Evolutionary conservation across 2,329 filamentous ascomycete genomes (phyloP), one percentile per base, ranked within the genome.

Genomic region (Arachnomyces sp.): DNA sequence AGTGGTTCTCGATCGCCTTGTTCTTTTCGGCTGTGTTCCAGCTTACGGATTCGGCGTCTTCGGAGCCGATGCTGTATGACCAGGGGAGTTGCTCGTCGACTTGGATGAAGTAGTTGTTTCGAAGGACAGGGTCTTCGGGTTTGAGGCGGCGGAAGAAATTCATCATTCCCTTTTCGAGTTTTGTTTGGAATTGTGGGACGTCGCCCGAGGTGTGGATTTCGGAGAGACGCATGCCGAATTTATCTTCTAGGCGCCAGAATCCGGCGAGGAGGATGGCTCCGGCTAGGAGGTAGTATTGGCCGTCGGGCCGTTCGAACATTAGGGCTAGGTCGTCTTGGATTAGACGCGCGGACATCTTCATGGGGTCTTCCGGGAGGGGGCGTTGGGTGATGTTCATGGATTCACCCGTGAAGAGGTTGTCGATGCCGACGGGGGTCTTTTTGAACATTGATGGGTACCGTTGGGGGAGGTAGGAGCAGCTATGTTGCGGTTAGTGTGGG

Each of bases 71-170:
- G 52, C 78, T 85, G 53, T 71, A 66, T 44, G 80, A 85, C 86
- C 86, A 93, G 1, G 82, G 69, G 1, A 94, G 68, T 4, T 73
- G 63, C 42, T 88, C 84, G 54, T 93, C 86, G 1, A 92, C 85
- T 63, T 93, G 86, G 47, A 93, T 75, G 66, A 93, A 93, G 63
- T 92, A 93, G 57, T 92, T 90, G 57, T 89, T 86, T 43, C 86
- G 71, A 14, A 78, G 51, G 16, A 84, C 75, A 0, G 79, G 73
- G 33, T 78, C 76, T 31, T 86, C 79, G 1, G 82, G 82, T 53
- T 75, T 72, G 0, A 92, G 60, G 0, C 86, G 68, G 0, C 76
- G 71, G 66, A 93, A 92, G 67, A 93, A 88, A 57, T 83, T 86
- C 66, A 74, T 74, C 84, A 89, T 90, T 9, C 84, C 82, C 44